These are phyloP conservation scores for Papiliotrema terrestris DNA, from an alignment of 1,284 basidiomycete species.

Conservation along the genomic window DNA sequence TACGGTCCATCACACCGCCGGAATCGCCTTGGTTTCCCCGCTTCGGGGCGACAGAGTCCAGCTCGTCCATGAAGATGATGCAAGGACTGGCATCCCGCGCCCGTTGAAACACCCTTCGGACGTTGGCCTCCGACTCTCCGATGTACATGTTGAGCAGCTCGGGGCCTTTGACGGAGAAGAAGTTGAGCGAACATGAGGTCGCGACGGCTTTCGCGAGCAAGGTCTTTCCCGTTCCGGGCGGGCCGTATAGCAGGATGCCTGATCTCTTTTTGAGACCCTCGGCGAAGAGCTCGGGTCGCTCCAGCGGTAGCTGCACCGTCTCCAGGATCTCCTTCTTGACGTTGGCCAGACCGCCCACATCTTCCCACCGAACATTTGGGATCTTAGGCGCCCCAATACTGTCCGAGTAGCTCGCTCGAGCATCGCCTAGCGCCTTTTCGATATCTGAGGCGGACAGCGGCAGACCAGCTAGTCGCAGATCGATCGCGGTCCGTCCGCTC, in stretches of 20 bases:
- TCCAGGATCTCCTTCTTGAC: slow-evolving; percentile 95
- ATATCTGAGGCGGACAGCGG: slow-evolving; percentile 67
- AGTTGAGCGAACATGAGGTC: slow-evolving; percentile 86
- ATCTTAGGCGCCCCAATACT: slow-evolving; percentile 96
- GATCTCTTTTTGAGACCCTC: slow-evolving; percentile 91
- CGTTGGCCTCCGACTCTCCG: slow-evolving; percentile 95
- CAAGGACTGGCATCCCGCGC: slow-evolving; percentile 87
- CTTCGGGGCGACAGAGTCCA: slow-evolving; percentile 94
- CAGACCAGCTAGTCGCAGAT: slow-evolving; percentile 55
- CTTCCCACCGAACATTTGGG: slow-evolving; percentile 95
- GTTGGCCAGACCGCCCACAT: slow-evolving; percentile 84
- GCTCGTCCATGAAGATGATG: slow-evolving; percentile 96
- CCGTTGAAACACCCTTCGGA: slow-evolving; percentile 84
- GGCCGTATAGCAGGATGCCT: slow-evolving; percentile 83
- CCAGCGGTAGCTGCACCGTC: slow-evolving; percentile 91
- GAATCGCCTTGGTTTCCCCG: slow-evolving; percentile 92
- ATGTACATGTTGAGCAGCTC: slow-evolving; percentile 98
- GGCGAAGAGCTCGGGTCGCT: slow-evolving; percentile 89
- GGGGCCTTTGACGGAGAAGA: slow-evolving; percentile 95
- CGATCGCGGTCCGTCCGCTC: slow-evolving; percentile 6
- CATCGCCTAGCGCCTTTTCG: slow-evolving; percentile 67
- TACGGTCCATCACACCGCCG: slow-evolving; percentile 95
- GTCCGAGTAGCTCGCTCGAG: slow-evolving; percentile 78
- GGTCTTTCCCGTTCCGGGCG: slow-evolving; percentile 95
- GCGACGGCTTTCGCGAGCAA: slow-evolving; percentile 91